Evolutionary conservation across 2,329 filamentous ascomycete genomes (phyloP).

Genomic region (Neospermospora avenae): DNA sequence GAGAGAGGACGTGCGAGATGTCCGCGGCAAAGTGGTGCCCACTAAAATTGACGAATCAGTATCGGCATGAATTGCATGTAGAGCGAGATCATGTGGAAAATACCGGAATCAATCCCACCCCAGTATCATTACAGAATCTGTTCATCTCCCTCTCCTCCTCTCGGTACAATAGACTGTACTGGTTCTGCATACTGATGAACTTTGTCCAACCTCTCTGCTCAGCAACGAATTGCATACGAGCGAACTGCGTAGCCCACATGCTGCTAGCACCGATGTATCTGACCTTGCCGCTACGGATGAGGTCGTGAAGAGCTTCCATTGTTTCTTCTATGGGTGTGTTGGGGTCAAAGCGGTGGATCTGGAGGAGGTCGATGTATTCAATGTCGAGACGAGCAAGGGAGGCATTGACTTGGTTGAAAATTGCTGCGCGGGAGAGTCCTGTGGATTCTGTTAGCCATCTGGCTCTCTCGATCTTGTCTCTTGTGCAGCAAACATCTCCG

Average conservation of each 20-base stretch:
- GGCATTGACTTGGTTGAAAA: constrained; percentile 63
- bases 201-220: constrained; percentile 53
- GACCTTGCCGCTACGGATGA: constrained; percentile 55
- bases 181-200: constrained; percentile 57
- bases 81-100: background rate
- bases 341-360: constrained; percentile 57
- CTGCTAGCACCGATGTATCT: constrained; percentile 51
- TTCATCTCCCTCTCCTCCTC: constrained; percentile 53
- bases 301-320: constrained; percentile 61
- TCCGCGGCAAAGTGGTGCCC: constrained; percentile 37
- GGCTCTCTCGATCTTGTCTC: background rate
- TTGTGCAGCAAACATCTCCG: background rate
- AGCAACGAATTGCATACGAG: constrained; percentile 48
- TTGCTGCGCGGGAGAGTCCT: constrained; percentile 60
- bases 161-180: constrained; percentile 52
- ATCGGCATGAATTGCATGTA: no score
- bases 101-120: constrained; percentile 41
- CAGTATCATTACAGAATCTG: constrained; percentile 42
- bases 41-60: constrained; percentile 19
- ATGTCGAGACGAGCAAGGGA: constrained; percentile 53
- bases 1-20: constrained; percentile 34
- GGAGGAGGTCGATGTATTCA: constrained; percentile 56
- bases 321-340: constrained; percentile 53
- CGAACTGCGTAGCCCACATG: constrained; percentile 49
- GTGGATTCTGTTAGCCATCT: background rate